Conservation (phyloP, 768 basidiomycete species). For the Podaxis sp. region DNA sequence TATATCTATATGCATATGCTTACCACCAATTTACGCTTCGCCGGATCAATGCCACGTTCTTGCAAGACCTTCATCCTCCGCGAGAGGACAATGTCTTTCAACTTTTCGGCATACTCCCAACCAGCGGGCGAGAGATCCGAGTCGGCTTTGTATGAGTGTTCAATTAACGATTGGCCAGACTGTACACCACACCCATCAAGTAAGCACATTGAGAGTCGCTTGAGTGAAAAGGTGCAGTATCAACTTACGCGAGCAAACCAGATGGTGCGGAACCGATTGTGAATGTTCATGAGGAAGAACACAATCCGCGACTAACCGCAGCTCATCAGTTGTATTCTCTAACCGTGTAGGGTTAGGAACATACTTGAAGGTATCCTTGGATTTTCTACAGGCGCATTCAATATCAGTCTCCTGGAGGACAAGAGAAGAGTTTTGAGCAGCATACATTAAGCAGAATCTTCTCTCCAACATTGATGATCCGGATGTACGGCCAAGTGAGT, state of each 20-base stretch:
- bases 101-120: conserved; percentile 89
- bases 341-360: conserved; percentile 11
- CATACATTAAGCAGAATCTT: conserved; percentile 92
- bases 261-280: conserved; percentile 89
- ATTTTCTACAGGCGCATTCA: conserved; percentile 52
- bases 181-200: conserved; percentile 28
- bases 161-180: conserved; percentile 98
- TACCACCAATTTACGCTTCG: conserved; percentile 67
- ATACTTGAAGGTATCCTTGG: conserved; percentile 83
- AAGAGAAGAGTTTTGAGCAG: conserved; percentile 1
- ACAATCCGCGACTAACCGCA: conserved; percentile 83
- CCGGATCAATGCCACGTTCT: conserved; percentile 63
- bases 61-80: conserved; percentile 76
- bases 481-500: conserved; percentile 89
- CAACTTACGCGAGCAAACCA: conserved; percentile 89
- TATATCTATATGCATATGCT: conserved; percentile 27
- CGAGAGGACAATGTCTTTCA: conserved; percentile 89
- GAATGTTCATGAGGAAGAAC: conserved; percentile 99
- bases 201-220: no score
- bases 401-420: not conserved
- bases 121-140: conserved; percentile 94
- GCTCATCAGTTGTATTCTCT: not conserved
- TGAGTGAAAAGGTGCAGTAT: not conserved
- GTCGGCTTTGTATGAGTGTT: conserved; percentile 98
- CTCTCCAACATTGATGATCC: conserved; percentile 95